Evolutionary conservation across 352 stramenopile genomes (phyloP).

Genomic region (Phytophthora nicotianae): DNA sequence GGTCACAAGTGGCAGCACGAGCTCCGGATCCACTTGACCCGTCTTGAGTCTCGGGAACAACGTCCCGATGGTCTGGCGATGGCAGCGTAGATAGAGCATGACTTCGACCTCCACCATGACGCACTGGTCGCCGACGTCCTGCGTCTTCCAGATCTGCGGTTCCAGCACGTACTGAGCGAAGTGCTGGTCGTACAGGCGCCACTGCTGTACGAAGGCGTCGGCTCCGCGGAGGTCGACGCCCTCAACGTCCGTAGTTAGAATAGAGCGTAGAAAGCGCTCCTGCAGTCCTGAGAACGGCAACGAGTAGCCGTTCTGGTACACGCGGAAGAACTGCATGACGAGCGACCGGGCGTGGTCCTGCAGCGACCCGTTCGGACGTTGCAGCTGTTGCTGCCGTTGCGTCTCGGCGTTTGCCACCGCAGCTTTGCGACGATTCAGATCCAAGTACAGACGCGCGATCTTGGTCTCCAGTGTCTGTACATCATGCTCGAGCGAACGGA

Average conservation of each 20-base stretch:
- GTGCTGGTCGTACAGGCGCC: constrained; percentile 32
- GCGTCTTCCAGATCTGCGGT: constrained; percentile 30
- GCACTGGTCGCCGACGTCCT: constrained; percentile 23
- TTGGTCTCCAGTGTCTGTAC: constrained; percentile 28
- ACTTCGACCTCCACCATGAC: constrained; percentile 37
- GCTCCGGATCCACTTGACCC: constrained; percentile 10
- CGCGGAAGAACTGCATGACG: constrained; percentile 35
- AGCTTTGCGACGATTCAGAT: constrained; percentile 27
- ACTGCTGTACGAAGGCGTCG: constrained; percentile 40
- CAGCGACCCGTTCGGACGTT: constrained; percentile 15
- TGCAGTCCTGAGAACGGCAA: constrained; percentile 16
- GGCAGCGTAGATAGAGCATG: constrained; percentile 38
- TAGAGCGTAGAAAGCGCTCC: constrained; percentile 35
- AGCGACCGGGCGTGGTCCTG: constrained; percentile 25
- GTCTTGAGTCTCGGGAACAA: constrained; percentile 40
- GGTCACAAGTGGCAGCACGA: constrained; percentile 28
- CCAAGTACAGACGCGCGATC: constrained; percentile 33
- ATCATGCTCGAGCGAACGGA: constrained; percentile 26
- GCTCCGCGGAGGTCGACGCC: constrained; percentile 21
- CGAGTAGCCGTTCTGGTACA: constrained; percentile 42
- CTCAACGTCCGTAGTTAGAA: constrained; percentile 32
- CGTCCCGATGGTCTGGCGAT: constrained; percentile 26
- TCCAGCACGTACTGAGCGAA: constrained; percentile 30
- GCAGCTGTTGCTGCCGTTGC: constrained; percentile 19
- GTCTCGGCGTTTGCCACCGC: constrained; percentile 5